phyloP scores from a whole-genome alignment of 108 stramenopile genomes.

The Skeletonema menzelii region DNA sequence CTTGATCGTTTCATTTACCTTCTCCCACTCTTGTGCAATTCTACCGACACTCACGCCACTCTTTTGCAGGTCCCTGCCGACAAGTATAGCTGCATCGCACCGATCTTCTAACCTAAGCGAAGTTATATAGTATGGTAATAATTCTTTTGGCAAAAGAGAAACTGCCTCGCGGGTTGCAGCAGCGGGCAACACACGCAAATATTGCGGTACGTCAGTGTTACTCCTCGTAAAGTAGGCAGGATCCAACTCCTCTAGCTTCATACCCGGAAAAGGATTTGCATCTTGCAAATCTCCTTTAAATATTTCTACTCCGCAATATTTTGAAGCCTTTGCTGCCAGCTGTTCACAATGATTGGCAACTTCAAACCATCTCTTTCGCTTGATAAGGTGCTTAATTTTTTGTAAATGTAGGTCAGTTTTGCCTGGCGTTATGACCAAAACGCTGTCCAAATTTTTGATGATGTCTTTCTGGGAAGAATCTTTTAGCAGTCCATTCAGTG shows the following conservation, averaged over 20 bases:
- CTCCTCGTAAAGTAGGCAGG: slow-evolving; percentile 24
- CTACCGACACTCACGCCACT: not conserved
- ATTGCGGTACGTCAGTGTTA: slow-evolving; percentile 7
- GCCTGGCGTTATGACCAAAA: slow-evolving; percentile 30
- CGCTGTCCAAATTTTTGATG: slow-evolving; percentile 4
- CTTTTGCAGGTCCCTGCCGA: slow-evolving; percentile 7
- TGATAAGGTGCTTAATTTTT: slow-evolving; percentile 19
- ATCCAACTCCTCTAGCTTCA: slow-evolving; percentile 16
- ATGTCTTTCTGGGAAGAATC: not conserved
- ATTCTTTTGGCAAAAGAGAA: slow-evolving; percentile 21
- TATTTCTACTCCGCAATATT: slow-evolving; percentile 15
- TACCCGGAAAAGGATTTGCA: slow-evolving; percentile 4
- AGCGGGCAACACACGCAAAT: slow-evolving; percentile 18
- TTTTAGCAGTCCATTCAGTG: not conserved
- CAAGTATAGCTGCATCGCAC: slow-evolving; percentile 15
- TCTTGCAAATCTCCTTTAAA: slow-evolving; percentile 29
- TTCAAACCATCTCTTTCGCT: slow-evolving; percentile 25
- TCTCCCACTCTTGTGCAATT: slow-evolving; percentile 11
- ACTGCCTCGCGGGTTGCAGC: slow-evolving; percentile 37
- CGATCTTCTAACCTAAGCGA: slow-evolving; percentile 45
- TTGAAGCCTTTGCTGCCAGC: slow-evolving; percentile 17
- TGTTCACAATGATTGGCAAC: slow-evolving; percentile 46
- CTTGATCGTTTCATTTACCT: slow-evolving; percentile 29
- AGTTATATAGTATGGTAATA: slow-evolving; percentile 33
- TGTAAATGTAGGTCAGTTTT: slow-evolving; percentile 16